Percentiles rank a stretch among this genome's conserved stretches.
phyloP scores from a whole-genome alignment of 2,329 filamentous ascomycete genomes.

The Alternaria incomplexa region DNA sequence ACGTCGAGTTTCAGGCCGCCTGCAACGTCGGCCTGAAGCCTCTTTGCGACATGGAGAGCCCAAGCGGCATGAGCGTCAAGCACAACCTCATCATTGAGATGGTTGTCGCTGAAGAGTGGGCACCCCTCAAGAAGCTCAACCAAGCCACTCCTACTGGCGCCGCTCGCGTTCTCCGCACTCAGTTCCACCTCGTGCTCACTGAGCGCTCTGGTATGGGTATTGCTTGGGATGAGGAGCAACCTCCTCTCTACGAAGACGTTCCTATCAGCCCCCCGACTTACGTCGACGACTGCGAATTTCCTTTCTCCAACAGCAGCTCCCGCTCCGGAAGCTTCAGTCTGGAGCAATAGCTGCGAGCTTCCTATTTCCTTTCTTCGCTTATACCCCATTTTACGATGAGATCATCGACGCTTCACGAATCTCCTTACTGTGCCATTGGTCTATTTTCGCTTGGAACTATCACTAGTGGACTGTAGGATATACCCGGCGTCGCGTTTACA shows the following conservation, averaged over 20 bases:
- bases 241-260: slow-evolving; percentile 92
- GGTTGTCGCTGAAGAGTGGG: slow-evolving; percentile 91
- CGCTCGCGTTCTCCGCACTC: slow-evolving; percentile 88
- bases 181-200: slow-evolving; percentile 83
- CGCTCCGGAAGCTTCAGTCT: slow-evolving; percentile 35
- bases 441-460: slow-evolving; percentile 23
- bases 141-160: slow-evolving; percentile 85
- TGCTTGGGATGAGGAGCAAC: slow-evolving; percentile 95
- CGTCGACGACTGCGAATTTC: slow-evolving; percentile 37
- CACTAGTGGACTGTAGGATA: slow-evolving; percentile 33
- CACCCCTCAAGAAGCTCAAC: slow-evolving; percentile 70
- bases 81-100: slow-evolving; percentile 91
- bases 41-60: slow-evolving; percentile 77
- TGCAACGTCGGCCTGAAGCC: slow-evolving; percentile 68
- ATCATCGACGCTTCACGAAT: slow-evolving; percentile 22
- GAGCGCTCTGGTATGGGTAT: slow-evolving; percentile 87
- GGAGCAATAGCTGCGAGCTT: slow-evolving; percentile 3
- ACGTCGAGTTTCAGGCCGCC: slow-evolving; percentile 76
- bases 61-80: slow-evolving; percentile 76
- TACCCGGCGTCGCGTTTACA: slow-evolving; percentile 23
- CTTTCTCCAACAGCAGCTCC: slow-evolving; percentile 27
- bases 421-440: slow-evolving; percentile 24
- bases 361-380: slow-evolving; percentile 1
- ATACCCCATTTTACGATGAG: slow-evolving; percentile 7
- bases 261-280: slow-evolving; percentile 78